A percentile compares a stretch with the other conserved stretches of the same genome.
phyloP scores from a whole-genome alignment of 192 early-diverging fungal species.

The Dispira simplex region DNA sequence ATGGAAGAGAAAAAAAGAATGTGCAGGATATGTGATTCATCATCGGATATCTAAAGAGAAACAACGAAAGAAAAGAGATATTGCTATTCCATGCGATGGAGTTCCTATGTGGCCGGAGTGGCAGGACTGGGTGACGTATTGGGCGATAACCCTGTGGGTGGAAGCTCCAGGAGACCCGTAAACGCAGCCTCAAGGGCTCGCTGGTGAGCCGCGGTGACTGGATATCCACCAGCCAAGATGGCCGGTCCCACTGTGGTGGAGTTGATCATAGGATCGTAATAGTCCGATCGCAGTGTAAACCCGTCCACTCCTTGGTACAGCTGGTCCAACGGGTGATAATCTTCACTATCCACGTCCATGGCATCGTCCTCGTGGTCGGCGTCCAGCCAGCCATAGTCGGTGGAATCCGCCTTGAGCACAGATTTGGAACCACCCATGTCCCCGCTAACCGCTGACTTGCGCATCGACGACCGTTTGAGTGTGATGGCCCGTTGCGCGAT shows the following conservation, averaged over 20 bases:
- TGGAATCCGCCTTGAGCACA: neutral
- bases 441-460: neutral
- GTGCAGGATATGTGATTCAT: too few species aligned
- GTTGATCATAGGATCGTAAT: constrained; percentile 7
- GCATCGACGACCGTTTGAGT: constrained; percentile 7
- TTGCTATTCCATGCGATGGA: too few species aligned
- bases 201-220: neutral
- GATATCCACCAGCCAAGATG: neutral
- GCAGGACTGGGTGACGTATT: neutral
- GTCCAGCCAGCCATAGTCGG: neutral
- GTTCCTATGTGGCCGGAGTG: too few species aligned
- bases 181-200: constrained; percentile 7
- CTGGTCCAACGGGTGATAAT: neutral
- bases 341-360: constrained; percentile 7
- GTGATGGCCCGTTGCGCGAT: constrained; percentile 1
- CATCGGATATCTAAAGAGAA: too few species aligned
- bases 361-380: neutral
- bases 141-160: neutral
- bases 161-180: neutral
- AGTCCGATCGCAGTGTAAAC: neutral
- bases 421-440: neutral
- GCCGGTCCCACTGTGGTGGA: neutral
- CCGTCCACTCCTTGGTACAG: neutral
- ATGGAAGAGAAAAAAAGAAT: too few species aligned
- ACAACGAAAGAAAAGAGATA: too few species aligned